Base-by-base conservation (phyloP, 495 filamentous ascomycete genomes). In the Tricharina praecox region DNA sequence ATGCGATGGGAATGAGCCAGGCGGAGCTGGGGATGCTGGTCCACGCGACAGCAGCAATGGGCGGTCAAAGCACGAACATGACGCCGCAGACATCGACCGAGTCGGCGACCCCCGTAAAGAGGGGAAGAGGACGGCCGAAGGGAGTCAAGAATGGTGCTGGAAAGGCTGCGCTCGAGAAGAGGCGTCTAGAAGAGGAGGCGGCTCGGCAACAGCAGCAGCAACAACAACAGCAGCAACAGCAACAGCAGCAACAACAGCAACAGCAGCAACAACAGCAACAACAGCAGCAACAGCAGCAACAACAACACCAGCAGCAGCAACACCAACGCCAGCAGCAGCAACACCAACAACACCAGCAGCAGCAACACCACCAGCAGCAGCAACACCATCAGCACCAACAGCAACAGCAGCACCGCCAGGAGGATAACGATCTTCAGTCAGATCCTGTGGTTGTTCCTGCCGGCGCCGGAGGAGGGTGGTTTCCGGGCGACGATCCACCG, bases 111-210 rank as follows among this genome's bases (percentile, higher is more conserved):
- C 55, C 55, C 11, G 55, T 41, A 32, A 59, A 59, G 43, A 26
- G 56, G 19, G 58, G 58, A 20, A 24, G 56, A 10, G 56, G 56
- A 2, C 34, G 56, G 19, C 56, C 56, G 5, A 59, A 59, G 37
- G 56, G 56, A 11, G 58, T 56, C 13, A 54, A 53, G 21, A 59
- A 59, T 9, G 56, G 56, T 20, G 35, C 43, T 15, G 45, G 45
- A 15, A 48, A 32, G 45, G 45, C 44, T 0, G 43, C 30, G 19
- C 23, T 38, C 19, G 45, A 30, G 16, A 37, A 40, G 44, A 26
- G 32, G 23, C 19, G 38, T 11, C 1, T 20, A 13, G 47, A 50
- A 24, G 36, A 43, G 16, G 47, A 48, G 24, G 44, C 13, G 5
- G 23, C 13, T 25, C 11, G 15, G 26, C 23, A 36, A 16, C 40